phyloP scores from a whole-genome alignment of 768 basidiomycete species.

The Macrocybe gigantea region DNA sequence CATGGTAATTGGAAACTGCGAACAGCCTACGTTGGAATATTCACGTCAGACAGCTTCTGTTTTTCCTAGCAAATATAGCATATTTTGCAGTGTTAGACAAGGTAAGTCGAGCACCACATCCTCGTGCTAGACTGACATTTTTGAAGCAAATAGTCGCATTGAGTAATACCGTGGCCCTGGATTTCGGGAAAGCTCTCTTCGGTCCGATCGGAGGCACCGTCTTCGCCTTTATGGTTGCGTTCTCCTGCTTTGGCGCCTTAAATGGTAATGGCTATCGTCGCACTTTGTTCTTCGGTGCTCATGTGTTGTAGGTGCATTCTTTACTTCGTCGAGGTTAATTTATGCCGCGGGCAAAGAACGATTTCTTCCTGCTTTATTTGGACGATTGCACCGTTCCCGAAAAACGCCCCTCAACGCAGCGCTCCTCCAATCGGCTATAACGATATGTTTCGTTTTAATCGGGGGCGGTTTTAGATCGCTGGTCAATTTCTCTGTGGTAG shows the following conservation, averaged over 20 bases:
- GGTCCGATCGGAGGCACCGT: slow-evolving; percentile 82
- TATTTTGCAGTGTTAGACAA: slow-evolving; percentile 94
- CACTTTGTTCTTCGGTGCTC: slow-evolving; percentile 1
- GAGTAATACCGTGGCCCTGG: slow-evolving; percentile 85
- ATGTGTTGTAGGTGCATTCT: slow-evolving; percentile 48
- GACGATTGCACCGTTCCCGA: slow-evolving; percentile 64
- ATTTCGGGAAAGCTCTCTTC: slow-evolving; percentile 85
- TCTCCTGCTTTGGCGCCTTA: slow-evolving; percentile 93
- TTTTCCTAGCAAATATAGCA: slow-evolving; percentile 77
- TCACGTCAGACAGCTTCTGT: slow-evolving; percentile 47
- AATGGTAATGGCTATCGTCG: slow-evolving; percentile 49
- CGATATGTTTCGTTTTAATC: slow-evolving; percentile 72
- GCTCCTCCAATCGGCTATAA: slow-evolving; percentile 68
- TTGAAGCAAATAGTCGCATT: slow-evolving; percentile 54
- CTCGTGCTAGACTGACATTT: background rate
- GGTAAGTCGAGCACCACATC: slow-evolving; percentile 27
- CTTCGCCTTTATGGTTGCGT: slow-evolving; percentile 87
- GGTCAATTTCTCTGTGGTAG: slow-evolving; percentile 86
- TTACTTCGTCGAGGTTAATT: slow-evolving; percentile 79
- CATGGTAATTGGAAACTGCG: slow-evolving; percentile 37
- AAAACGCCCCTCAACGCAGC: slow-evolving; percentile 89
- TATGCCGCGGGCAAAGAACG: slow-evolving; percentile 86
- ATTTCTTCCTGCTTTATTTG: slow-evolving; percentile 82
- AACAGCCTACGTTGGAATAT: background rate
- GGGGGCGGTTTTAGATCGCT: slow-evolving; percentile 88